A percentile compares a stretch with the other conserved stretches of the same genome.
Evolutionary conservation across 225 moss, liverwort and hornwort genomes (phyloP).

Genomic region (Neckera pumila): DNA sequence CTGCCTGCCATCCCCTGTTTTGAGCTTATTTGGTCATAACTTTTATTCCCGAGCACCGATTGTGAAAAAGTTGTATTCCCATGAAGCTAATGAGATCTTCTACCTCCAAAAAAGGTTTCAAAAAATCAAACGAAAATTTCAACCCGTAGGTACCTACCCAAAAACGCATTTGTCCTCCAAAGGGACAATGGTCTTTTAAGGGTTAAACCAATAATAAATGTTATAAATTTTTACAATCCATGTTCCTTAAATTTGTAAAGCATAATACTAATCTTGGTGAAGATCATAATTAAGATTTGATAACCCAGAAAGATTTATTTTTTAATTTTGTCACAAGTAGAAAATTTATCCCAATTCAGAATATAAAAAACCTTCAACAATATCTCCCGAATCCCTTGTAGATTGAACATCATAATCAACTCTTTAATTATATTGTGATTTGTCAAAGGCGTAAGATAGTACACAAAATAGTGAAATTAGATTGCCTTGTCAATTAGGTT

Average conservation of each 20-base stretch:
- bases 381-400: accelerated
- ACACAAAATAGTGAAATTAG: too few species aligned
- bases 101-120: too few species aligned
- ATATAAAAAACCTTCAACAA: neutral
- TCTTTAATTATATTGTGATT: neutral
- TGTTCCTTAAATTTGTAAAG: neutral
- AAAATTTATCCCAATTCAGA: neutral
- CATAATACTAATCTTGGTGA: neutral
- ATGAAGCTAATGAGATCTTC: too few species aligned
- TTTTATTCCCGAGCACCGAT: too few species aligned
- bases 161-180: too few species aligned
- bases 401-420: neutral
- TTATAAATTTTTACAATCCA: neutral
- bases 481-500: too few species aligned
- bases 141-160: too few species aligned
- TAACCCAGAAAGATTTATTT: neutral
- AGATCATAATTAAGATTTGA: neutral
- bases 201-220: neutral
- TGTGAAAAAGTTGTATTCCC: too few species aligned
- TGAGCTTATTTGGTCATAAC: too few species aligned
- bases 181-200: too few species aligned
- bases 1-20: too few species aligned
- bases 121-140: too few species aligned
- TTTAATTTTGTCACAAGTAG: neutral
- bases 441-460: neutral